phyloP scores from a whole-genome alignment of 345 rosid species.

The Fremontodendron californicum region DNA sequence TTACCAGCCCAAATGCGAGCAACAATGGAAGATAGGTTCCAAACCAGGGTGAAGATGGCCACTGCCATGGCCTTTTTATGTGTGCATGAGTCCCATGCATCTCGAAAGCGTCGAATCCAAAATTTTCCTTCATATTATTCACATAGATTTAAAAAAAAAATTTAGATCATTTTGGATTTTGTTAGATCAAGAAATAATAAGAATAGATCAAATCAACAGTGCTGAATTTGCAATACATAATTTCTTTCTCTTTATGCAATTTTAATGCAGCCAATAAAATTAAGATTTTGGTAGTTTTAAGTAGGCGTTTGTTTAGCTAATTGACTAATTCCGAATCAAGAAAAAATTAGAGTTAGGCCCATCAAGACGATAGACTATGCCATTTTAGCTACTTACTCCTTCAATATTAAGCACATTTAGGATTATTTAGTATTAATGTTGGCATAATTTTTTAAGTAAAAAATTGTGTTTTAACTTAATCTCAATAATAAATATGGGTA shows the following conservation, averaged over 20 bases:
- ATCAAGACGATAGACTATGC: too few relatives aligned
- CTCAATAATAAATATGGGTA: too few relatives aligned
- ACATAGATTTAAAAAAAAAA: too few relatives aligned
- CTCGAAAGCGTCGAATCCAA: slow-evolving; percentile 55
- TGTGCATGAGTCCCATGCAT: slow-evolving; percentile 75
- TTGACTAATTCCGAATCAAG: neutral
- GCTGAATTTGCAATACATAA: too few relatives aligned
- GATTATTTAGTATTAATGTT: too few relatives aligned
- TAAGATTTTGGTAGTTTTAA: too few relatives aligned
- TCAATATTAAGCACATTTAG: neutral
- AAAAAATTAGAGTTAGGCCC: too few relatives aligned
- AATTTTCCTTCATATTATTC: slow-evolving; percentile 41
- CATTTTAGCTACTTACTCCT: neutral
- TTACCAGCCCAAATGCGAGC: slow-evolving; percentile 89
- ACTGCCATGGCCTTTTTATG: slow-evolving; percentile 72
- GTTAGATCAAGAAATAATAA: neutral
- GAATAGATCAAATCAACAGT: neutral
- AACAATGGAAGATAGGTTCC: slow-evolving; percentile 66
- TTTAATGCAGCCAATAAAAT: too few relatives aligned
- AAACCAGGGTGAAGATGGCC: slow-evolving; percentile 54
- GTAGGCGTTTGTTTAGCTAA: too few relatives aligned
- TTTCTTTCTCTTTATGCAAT: too few relatives aligned
- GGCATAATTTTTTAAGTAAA: too few relatives aligned
- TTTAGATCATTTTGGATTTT: neutral
- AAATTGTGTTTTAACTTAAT: too few relatives aligned